Evolutionary conservation across 768 basidiomycete species (phyloP).

Genomic region (Tylopilus plumbeoviolaceoides): DNA sequence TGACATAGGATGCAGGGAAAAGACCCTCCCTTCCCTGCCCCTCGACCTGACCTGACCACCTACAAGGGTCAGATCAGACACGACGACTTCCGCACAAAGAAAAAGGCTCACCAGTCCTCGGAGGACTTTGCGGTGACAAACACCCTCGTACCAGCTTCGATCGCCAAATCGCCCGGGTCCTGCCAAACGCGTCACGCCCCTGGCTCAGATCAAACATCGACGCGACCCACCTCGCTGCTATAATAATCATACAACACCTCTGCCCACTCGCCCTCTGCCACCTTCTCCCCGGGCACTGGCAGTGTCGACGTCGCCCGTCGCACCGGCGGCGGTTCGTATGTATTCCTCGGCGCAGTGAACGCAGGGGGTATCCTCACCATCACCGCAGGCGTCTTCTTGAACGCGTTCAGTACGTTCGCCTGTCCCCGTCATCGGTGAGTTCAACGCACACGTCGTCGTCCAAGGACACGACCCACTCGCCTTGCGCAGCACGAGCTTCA

Average conservation of each 20-base stretch:
- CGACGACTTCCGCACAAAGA: neutral
- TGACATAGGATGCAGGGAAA: constrained; percentile 69
- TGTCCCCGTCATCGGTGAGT: neutral
- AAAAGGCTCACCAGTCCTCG: constrained; percentile 62
- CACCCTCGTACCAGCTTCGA: constrained; percentile 56
- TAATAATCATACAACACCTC: constrained; percentile 80
- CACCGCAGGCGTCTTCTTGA: constrained; percentile 35
- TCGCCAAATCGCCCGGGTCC: constrained; percentile 66
- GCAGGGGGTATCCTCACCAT: constrained; percentile 38
- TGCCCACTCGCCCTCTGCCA: constrained; percentile 63
- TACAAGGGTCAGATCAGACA: constrained; percentile 24
- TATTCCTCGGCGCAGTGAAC: constrained; percentile 40
- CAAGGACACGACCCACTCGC: neutral
- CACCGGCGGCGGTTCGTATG: constrained; percentile 53
- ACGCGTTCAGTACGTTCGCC: constrained; percentile 20
- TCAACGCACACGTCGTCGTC: neutral
- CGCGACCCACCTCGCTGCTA: constrained; percentile 47
- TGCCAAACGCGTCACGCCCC: constrained; percentile 21
- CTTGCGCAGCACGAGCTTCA: constrained; percentile 28
- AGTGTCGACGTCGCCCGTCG: neutral
- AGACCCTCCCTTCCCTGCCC: constrained; percentile 56
- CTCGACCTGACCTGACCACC: constrained; percentile 66
- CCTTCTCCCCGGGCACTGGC: constrained; percentile 34
- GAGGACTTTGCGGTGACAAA: constrained; percentile 62
- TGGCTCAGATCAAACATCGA: neutral